phyloP scores from a whole-genome alignment of 306 rosid species.

The Vigna reflexopilosa region DNA sequence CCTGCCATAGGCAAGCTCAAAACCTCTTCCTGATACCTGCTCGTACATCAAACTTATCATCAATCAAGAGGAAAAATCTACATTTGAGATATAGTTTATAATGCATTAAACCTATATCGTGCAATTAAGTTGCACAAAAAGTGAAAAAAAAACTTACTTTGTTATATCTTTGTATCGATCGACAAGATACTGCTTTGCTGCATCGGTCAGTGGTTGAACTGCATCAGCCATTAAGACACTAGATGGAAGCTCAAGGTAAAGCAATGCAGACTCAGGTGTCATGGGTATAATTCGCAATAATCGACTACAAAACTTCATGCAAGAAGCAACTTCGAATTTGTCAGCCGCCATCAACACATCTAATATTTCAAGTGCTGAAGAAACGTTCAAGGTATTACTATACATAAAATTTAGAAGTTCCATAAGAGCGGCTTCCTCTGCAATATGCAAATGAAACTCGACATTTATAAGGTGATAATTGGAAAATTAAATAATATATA shows the following conservation, averaged over 20 bases:
- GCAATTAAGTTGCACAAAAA: constrained; percentile 2
- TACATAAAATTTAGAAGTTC: constrained; percentile 96
- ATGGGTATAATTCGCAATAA: constrained; percentile 73
- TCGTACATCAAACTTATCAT: constrained; percentile 32
- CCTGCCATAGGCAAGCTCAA: constrained; percentile 87
- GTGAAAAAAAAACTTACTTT: constrained; percentile 57
- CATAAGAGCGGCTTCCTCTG: constrained; percentile 97
- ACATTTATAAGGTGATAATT: constrained; percentile 34
- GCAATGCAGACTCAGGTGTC: constrained; percentile 95
- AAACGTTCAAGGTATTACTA: constrained; percentile 58
- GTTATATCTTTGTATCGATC: constrained; percentile 81
- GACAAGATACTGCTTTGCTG: constrained; percentile 93
- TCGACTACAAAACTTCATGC: constrained; percentile 88
- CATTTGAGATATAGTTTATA: neutral
- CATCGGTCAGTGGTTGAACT: constrained; percentile 86
- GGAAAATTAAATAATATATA: neutral
- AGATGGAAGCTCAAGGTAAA: constrained; percentile 93
- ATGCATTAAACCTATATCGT: neutral
- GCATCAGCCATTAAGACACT: constrained; percentile 93
- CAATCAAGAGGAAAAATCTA: neutral
- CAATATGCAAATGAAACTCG: constrained; percentile 35
- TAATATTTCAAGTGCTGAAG: constrained; percentile 76
- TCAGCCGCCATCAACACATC: constrained; percentile 98
- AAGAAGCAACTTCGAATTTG: constrained; percentile 95
- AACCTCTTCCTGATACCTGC: constrained; percentile 86